Conservation (phyloP, 2,329 filamentous ascomycete species). For the Zymoseptoria tritici region DNA sequence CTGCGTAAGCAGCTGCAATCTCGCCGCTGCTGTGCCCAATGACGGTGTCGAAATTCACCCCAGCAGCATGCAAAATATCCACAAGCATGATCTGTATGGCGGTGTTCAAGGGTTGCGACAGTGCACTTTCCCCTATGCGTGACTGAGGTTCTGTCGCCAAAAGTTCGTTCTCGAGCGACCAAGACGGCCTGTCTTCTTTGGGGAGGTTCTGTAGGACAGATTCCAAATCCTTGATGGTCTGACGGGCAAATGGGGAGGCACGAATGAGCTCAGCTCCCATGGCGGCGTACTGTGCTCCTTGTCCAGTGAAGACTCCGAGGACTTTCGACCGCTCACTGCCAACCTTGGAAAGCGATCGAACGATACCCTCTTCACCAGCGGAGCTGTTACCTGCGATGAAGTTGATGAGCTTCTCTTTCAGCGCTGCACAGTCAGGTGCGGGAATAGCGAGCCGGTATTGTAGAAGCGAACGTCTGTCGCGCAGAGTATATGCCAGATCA, state of each 20-base stretch:
- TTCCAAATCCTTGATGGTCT: conserved; percentile 5
- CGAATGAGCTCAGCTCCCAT: conserved; percentile 11
- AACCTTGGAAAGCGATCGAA: not conserved
- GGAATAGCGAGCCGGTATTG: not conserved
- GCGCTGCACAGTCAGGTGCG: not conserved
- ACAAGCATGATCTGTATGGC: conserved; percentile 48
- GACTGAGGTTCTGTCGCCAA: conserved; percentile 2
- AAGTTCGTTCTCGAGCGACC: conserved; percentile 13
- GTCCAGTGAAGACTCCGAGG: conserved; percentile 11
- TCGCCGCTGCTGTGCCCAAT: conserved; percentile 29
- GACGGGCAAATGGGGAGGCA: not conserved
- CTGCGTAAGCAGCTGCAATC: conserved; percentile 28
- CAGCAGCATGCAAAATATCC: conserved; percentile 30
- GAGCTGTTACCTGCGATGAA: not conserved
- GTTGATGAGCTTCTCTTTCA: not conserved
- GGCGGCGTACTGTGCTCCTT: conserved; percentile 12
- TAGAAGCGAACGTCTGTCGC: not conserved
- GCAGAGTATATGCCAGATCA: conserved; percentile 22
- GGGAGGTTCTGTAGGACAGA: conserved; percentile 1
- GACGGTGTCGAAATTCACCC: conserved; percentile 18
- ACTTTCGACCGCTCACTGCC: not conserved
- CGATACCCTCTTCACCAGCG: not conserved
- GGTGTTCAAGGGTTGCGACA: conserved; percentile 49
- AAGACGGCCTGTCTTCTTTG: conserved; percentile 1
- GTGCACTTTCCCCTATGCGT: conserved; percentile 17